These are phyloP conservation scores for Malus hybrid DNA, from an alignment of 331 rosid species.

Conservation along the genomic window DNA sequence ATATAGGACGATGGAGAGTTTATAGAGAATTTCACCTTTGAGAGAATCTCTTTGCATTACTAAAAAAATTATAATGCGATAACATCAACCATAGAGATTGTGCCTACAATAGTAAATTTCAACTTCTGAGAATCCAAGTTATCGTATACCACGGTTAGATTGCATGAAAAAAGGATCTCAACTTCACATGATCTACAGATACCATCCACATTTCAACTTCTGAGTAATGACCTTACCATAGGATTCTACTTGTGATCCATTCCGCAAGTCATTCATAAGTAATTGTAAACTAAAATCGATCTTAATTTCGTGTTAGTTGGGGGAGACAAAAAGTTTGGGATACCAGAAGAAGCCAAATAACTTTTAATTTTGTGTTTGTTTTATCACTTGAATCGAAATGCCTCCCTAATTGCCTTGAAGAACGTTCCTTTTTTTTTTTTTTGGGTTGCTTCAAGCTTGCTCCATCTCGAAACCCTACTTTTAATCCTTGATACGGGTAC, in stretches of 20 bases:
- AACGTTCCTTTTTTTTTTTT: slow-evolving; percentile 34
- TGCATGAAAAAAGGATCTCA: neutral
- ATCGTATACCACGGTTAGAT: neutral
- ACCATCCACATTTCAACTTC: neutral
- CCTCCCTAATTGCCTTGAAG: slow-evolving; percentile 23
- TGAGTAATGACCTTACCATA: neutral
- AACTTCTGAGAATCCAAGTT: neutral
- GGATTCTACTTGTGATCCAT: neutral
- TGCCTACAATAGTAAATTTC: neutral
- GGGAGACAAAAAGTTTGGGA: neutral
- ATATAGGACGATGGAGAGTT: fast-evolving
- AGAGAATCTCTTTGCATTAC: no score
- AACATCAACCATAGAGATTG: neutral
- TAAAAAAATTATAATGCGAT: neutral
- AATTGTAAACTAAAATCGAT: neutral
- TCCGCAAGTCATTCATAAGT: neutral
- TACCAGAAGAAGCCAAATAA: slow-evolving; percentile 22
- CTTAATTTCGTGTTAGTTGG: neutral
- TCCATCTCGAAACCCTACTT: slow-evolving; percentile 18
- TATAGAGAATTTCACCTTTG: no score
- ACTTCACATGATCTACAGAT: neutral
- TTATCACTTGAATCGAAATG: slow-evolving; percentile 20
- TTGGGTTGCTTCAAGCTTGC: slow-evolving; percentile 52
- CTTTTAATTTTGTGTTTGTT: slow-evolving; percentile 18
- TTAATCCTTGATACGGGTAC: slow-evolving; percentile 14